Conservation (phyloP, 2,329 filamentous ascomycete species). For the Aspergillus sp. region DNA sequence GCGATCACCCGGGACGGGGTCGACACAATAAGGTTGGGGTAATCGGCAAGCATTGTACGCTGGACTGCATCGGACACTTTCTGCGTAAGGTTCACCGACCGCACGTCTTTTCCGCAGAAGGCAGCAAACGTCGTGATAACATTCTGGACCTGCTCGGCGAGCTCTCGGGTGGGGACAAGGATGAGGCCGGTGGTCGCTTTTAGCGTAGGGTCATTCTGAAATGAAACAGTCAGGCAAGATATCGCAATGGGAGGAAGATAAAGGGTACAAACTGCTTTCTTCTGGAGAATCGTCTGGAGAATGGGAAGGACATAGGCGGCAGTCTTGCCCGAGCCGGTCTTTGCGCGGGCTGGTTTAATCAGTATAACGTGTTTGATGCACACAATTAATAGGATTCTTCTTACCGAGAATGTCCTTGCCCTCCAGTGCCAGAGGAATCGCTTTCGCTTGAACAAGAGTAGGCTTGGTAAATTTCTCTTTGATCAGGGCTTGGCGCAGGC, state of each 20-base stretch:
- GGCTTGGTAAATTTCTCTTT: conserved; percentile 81
- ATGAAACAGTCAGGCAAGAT: not conserved
- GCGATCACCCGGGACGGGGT: conserved; percentile 82
- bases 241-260: not conserved
- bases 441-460: conserved; percentile 82
- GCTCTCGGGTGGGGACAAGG: conserved; percentile 89
- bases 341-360: conserved; percentile 66
- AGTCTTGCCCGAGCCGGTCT: conserved; percentile 95
- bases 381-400: conserved; percentile 1
- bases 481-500: conserved; percentile 80
- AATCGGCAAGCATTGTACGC: conserved; percentile 77
- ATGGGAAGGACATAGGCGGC: conserved; percentile 91
- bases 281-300: conserved; percentile 77
- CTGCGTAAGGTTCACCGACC: conserved; percentile 80
- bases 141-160: conserved; percentile 86
- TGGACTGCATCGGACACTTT: conserved; percentile 89
- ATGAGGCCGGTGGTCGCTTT: conserved; percentile 71
- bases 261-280: conserved; percentile 59
- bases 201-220: conserved; percentile 34
- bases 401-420: conserved; percentile 78
- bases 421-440: conserved; percentile 81
- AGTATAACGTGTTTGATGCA: conserved; percentile 7
- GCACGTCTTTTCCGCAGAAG: conserved; percentile 82
- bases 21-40: conserved; percentile 84
- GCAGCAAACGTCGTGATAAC: conserved; percentile 71